These are phyloP conservation scores for Holtermanniella nyarrowii DNA, from an alignment of 768 basidiomycete genomes.

Conservation along the genomic window DNA sequence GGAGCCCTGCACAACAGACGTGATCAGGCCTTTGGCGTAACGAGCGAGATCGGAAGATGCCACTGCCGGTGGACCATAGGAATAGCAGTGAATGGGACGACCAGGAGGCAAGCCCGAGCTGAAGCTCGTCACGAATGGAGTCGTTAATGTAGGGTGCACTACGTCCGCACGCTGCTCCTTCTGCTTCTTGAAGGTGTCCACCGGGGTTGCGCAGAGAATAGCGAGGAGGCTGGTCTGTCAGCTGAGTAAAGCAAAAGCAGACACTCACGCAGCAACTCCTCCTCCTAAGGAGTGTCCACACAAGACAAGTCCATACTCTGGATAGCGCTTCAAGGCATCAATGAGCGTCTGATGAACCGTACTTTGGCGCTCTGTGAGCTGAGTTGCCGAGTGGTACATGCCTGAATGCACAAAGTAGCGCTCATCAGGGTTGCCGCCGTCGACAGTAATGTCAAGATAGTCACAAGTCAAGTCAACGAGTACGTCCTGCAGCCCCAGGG, in stretches of 20 bases:
- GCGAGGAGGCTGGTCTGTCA: conserved; percentile 24
- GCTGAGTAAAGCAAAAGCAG: background rate
- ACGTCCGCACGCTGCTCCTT: background rate
- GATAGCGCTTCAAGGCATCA: conserved; percentile 31
- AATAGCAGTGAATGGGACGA: conserved; percentile 41
- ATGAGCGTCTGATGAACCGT: conserved; percentile 39
- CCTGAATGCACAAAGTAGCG: conserved; percentile 39
- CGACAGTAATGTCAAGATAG: conserved; percentile 32
- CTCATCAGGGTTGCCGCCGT: conserved; percentile 27
- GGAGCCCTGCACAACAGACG: conserved; percentile 33
- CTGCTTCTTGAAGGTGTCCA: conserved; percentile 10
- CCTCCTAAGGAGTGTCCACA: conserved; percentile 43
- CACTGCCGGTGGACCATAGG: conserved; percentile 40
- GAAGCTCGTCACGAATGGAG: conserved; percentile 39
- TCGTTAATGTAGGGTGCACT: conserved; percentile 21
- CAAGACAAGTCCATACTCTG: conserved; percentile 40
- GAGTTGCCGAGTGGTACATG: conserved; percentile 35
- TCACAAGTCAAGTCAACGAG: conserved; percentile 42
- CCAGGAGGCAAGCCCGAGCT: conserved; percentile 39
- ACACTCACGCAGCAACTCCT: conserved; percentile 35
- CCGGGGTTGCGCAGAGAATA: conserved; percentile 31
- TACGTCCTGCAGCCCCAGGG: conserved; percentile 42
- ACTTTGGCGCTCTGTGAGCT: conserved; percentile 27
- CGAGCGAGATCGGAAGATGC: conserved; percentile 38
- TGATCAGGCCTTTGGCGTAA: conserved; percentile 40